A percentile compares a stretch with the other conserved stretches of the same genome.
These are phyloP conservation scores for Platanthera guangdongensis DNA, from an alignment of 106 monocot species.

Conservation along the genomic window DNA sequence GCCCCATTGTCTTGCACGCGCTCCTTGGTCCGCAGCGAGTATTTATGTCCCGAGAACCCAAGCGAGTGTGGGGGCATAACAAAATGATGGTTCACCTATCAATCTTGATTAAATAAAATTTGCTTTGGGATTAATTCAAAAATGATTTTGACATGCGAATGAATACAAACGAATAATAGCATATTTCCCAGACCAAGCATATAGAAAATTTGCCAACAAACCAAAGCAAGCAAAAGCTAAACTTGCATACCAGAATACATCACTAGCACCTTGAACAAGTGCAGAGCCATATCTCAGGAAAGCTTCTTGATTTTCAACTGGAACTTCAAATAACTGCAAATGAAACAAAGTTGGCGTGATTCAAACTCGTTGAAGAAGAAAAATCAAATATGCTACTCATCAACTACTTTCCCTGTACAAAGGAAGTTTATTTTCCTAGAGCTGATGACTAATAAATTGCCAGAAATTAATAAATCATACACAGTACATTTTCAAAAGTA, in stretches of 20 bases:
- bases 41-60: no score
- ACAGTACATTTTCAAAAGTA: neutral
- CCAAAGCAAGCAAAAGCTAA: neutral
- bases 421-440: neutral
- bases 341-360: neutral
- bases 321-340: slow-evolving; percentile 78
- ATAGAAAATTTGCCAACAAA: neutral
- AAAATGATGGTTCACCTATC: no score
- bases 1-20: no score
- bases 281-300: slow-evolving; percentile 86
- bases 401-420: neutral
- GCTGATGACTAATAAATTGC: neutral
- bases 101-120: no score
- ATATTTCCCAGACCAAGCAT: neutral
- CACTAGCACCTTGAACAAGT: slow-evolving; percentile 91
- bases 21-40: no score
- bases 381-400: neutral
- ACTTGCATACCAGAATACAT: slow-evolving; percentile 87
- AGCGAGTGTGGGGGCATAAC: no score
- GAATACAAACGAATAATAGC: no score
- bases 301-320: slow-evolving; percentile 54
- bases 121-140: no score
- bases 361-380: neutral
- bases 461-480: neutral
- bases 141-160: no score